Percentiles rank a stretch among this genome's conserved stretches.
These are phyloP conservation scores for Trichoderma sp. DNA, from an alignment of 2,329 filamentous ascomycete species.

Conservation along the genomic window DNA sequence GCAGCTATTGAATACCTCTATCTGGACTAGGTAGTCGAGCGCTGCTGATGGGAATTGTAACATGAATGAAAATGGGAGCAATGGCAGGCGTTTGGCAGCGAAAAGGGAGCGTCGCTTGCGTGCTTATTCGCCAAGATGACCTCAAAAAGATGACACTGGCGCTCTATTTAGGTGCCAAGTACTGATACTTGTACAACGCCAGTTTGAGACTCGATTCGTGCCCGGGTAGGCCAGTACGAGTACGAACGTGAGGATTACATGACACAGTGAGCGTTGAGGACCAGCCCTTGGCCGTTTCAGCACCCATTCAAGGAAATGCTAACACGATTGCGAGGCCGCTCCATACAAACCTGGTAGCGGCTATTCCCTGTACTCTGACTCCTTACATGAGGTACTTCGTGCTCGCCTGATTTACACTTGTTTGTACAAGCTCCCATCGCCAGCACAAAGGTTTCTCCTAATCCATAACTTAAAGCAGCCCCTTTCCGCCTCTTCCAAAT, in stretches of 20 bases:
- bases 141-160: constrained; percentile 10
- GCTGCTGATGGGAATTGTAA: background rate
- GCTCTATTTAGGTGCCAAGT: background rate
- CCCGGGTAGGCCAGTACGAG: constrained; percentile 6
- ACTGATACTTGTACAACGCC: background rate
- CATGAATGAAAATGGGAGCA: background rate
- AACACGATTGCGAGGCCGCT: background rate
- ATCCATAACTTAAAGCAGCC: constrained; percentile 4
- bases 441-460: constrained; percentile 13
- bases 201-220: background rate
- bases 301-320: background rate
- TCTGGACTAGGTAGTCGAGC: background rate
- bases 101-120: constrained; percentile 16
- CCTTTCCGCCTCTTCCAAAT: constrained; percentile 11
- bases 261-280: constrained; percentile 12
- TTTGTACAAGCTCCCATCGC: background rate
- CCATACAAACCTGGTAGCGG: background rate
- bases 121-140: constrained; percentile 22
- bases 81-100: background rate
- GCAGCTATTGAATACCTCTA: background rate
- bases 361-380: background rate
- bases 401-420: background rate
- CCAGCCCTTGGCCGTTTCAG: constrained; percentile 17
- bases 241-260: background rate
- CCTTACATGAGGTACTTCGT: background rate